phyloP scores from a whole-genome alignment of 805 yeast species.

The Kluyveromyces dobzhanskii region DNA sequence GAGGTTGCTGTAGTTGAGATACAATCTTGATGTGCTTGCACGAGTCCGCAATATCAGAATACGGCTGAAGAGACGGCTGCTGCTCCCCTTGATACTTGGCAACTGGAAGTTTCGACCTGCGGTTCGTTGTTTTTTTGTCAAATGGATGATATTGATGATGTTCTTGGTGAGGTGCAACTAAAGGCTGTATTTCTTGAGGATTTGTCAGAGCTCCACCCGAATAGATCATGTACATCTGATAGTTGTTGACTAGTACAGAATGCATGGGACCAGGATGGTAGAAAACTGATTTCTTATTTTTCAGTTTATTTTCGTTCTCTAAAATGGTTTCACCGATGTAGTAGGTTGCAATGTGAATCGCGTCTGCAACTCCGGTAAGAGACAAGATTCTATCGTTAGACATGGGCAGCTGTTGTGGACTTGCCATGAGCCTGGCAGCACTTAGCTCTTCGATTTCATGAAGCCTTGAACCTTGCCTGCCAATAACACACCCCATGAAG shows the following conservation, averaged over 20 bases:
- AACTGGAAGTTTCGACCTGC: background rate
- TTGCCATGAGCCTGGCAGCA: constrained; percentile 69
- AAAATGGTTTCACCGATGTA: constrained; percentile 61
- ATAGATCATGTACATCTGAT: constrained; percentile 7
- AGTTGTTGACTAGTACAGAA: constrained; percentile 19
- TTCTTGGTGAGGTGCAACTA: constrained; percentile 13
- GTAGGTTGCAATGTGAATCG: constrained; percentile 75
- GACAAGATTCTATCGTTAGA: constrained; percentile 71
- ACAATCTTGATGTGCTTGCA: background rate
- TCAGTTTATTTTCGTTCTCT: constrained; percentile 42
- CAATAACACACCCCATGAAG: constrained; percentile 72
- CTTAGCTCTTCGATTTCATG: constrained; percentile 77
- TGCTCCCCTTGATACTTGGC: background rate
- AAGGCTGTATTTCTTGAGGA: background rate
- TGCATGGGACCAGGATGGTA: constrained; percentile 26
- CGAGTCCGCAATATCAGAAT: background rate
- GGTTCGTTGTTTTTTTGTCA: constrained; percentile 11
- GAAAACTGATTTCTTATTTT: constrained; percentile 35
- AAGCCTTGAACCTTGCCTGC: constrained; percentile 64
- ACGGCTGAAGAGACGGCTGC: background rate
- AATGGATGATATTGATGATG: constrained; percentile 23
- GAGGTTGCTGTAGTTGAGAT: background rate
- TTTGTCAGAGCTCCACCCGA: background rate
- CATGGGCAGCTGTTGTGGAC: constrained; percentile 59
- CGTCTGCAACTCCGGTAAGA: constrained; percentile 75